Percentiles rank a stretch among this genome's conserved stretches.
These are phyloP conservation scores for Trametes pubescens DNA, from an alignment of 1,284 basidiomycete species.

Conservation along the genomic window DNA sequence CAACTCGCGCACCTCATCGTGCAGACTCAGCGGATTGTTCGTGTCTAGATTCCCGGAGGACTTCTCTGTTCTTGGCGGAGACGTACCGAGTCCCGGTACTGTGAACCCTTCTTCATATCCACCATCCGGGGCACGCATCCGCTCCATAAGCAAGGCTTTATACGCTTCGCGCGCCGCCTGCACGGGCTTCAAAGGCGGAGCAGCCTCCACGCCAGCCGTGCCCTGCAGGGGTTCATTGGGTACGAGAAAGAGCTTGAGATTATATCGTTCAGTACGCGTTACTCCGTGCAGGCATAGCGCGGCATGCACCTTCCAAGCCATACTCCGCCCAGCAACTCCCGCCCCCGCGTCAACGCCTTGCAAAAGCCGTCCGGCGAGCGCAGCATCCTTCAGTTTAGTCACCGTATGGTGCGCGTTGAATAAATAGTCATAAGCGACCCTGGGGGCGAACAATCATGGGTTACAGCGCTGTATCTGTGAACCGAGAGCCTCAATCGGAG, in stretches of 20 bases:
- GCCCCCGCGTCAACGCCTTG: conserved; percentile 45
- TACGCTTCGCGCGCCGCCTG: conserved; percentile 60
- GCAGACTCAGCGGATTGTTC: conserved; percentile 89
- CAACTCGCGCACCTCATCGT: conserved; percentile 68
- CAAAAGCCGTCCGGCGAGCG: conserved; percentile 67
- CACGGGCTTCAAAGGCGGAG: conserved; percentile 55
- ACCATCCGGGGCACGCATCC: conserved; percentile 81
- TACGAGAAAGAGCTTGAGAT: conserved; percentile 66
- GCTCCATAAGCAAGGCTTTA: conserved; percentile 60
- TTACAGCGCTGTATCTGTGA: conserved; percentile 37
- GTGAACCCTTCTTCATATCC: conserved; percentile 74
- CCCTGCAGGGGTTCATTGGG: conserved; percentile 64
- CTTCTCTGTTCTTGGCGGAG: conserved; percentile 47
- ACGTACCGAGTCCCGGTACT: conserved; percentile 56
- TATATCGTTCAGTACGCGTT: conserved; percentile 11
- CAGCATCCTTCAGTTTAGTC: conserved; percentile 70
- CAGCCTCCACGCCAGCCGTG: conserved; percentile 52
- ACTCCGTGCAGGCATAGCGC: conserved; percentile 14
- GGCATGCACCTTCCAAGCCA: conserved; percentile 77
- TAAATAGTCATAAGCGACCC: conserved; percentile 66
- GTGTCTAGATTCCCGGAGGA: conserved; percentile 61
- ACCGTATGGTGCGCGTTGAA: conserved; percentile 63
- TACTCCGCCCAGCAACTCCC: conserved; percentile 70
- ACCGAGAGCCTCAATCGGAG: conserved; percentile 36
- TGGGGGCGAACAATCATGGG: conserved; percentile 44